These are phyloP conservation scores for Prototheca wickerhamii DNA, from an alignment of 163 green algal species.

Conservation along the genomic window DNA sequence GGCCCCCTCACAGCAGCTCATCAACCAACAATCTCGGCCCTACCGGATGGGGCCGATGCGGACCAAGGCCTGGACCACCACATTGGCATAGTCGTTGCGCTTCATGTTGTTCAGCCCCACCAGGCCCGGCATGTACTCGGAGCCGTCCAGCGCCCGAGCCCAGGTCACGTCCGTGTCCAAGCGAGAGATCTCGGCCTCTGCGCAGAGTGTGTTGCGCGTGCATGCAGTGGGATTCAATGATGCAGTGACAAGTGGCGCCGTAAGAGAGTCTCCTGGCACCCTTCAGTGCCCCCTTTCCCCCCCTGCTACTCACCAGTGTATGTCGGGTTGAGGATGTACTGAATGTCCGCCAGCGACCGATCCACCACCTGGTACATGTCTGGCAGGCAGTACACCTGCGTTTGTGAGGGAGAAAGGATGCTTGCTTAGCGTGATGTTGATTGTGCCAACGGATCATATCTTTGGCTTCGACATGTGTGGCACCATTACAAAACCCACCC, in stretches of 20 bases:
- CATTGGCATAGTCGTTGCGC: slow-evolving; percentile 91
- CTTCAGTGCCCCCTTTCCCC: background rate
- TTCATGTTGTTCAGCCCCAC: slow-evolving; percentile 97
- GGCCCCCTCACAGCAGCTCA: no score
- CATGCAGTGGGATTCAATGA: background rate
- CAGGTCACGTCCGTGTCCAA: slow-evolving; percentile 36
- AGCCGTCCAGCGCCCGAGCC: slow-evolving; percentile 76
- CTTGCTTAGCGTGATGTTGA: no score
- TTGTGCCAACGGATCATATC: no score
- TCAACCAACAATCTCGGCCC: no score
- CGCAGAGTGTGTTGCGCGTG: background rate
- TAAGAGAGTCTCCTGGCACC: no score
- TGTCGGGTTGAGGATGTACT: slow-evolving; percentile 78
- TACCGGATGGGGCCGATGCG: slow-evolving; percentile 58
- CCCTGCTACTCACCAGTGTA: slow-evolving; percentile 46
- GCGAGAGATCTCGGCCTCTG: slow-evolving; percentile 25
- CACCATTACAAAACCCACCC: background rate
- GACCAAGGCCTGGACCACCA: slow-evolving; percentile 72
- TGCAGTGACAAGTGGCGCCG: no score
- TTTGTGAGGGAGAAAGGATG: no score
- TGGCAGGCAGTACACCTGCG: slow-evolving; percentile 86
- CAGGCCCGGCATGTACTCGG: slow-evolving; percentile 92
- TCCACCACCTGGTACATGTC: slow-evolving; percentile 94
- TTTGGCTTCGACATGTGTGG: no score
- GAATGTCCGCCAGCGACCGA: slow-evolving; percentile 83